These are phyloP conservation scores for Croton laevigatus DNA, from an alignment of 441 rosid species.

Conservation along the genomic window DNA sequence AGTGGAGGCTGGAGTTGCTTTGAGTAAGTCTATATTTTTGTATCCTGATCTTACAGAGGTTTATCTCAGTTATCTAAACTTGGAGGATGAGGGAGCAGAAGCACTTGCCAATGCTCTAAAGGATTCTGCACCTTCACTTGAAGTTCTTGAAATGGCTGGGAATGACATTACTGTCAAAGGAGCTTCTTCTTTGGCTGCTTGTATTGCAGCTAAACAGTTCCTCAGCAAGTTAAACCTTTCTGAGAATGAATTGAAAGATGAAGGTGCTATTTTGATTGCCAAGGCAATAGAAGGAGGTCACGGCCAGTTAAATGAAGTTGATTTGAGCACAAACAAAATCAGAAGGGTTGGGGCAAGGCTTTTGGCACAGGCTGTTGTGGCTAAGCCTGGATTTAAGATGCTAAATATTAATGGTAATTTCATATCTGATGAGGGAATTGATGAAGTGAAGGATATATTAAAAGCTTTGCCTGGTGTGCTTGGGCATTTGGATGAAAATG, in stretches of 20 bases:
- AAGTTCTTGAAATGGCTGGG: slow-evolving; percentile 93
- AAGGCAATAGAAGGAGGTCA: slow-evolving; percentile 67
- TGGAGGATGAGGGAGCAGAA: slow-evolving; percentile 77
- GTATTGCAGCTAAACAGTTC: slow-evolving; percentile 54
- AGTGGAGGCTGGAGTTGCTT: slow-evolving; percentile 65
- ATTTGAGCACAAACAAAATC: slow-evolving; percentile 59
- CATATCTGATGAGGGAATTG: slow-evolving; percentile 92
- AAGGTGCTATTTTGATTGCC: slow-evolving; percentile 66
- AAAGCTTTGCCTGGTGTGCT: slow-evolving; percentile 58
- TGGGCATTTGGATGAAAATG: slow-evolving; percentile 78
- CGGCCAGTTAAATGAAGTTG: slow-evolving; percentile 56
- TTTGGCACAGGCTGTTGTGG: slow-evolving; percentile 61
- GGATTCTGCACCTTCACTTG: slow-evolving; percentile 64
- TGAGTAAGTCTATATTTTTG: slow-evolving; percentile 58
- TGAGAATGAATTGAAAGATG: slow-evolving; percentile 90
- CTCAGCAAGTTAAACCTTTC: slow-evolving; percentile 66
- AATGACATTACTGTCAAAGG: slow-evolving; percentile 76
- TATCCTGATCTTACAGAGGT: slow-evolving; percentile 57
- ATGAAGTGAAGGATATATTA: slow-evolving; percentile 72
- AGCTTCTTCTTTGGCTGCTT: slow-evolving; percentile 57
- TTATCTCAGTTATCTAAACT: slow-evolving; percentile 73
- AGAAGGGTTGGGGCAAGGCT: slow-evolving; percentile 75
- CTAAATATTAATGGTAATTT: slow-evolving; percentile 73
- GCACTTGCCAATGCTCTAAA: slow-evolving; percentile 64
- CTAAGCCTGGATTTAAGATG: slow-evolving; percentile 65